Evolutionary conservation across 2,329 filamentous ascomycete species (phyloP), one percentile per base, ranked within the genome.

Genomic region (Fusarium floridanum): DNA sequence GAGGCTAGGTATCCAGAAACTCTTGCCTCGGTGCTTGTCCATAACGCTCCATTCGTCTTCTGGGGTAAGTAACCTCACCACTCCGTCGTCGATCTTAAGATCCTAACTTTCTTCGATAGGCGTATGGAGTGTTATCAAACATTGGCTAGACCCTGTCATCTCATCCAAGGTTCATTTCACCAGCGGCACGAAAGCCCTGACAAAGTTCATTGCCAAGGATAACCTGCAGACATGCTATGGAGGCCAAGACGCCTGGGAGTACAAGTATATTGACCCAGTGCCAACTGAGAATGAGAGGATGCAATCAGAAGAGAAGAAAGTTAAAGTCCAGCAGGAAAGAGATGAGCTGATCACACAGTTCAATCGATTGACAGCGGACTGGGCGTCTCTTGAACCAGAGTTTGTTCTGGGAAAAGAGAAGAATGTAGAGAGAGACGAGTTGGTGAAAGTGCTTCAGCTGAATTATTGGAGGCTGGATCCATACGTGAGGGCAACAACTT

Each of bases 1-100:
- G 93, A 95, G 83, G 92, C 93, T 59, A 93, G 94, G 78, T 95
- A 94, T 77, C 93, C 93, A 2, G 93, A 95, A 80, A 93, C 90
- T 1, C 85, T 95, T 3, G 92, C 92, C 41, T 85, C 88, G 2
- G 91, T 94, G 5, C 88, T 94, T 48, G 91, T 95, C 55, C 93
- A 94, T 85, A 94, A 94, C 80, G 89, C 92, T 0, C 93, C 93
- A 4, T 94, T 92, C 89, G 85, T 94, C 56, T 94, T 95, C 84
- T 85, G 83, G 76, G 80, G 81, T 82, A 61, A 77, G 59, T 43
- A 8, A 4, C 24, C 20, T 22, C 14, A n/a, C 6, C 39, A 12
- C 11, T 14, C 1, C 5, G 11, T 32, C 29, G 0, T 4, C 7
- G 20, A 14, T 16, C 14, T 55, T 66, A 29, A 3, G n/a, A 1